Evolutionary conservation across 1,284 basidiomycete genomes (phyloP), one percentile per base, ranked within the genome.

Genomic region (Singerocomus inundabilis): DNA sequence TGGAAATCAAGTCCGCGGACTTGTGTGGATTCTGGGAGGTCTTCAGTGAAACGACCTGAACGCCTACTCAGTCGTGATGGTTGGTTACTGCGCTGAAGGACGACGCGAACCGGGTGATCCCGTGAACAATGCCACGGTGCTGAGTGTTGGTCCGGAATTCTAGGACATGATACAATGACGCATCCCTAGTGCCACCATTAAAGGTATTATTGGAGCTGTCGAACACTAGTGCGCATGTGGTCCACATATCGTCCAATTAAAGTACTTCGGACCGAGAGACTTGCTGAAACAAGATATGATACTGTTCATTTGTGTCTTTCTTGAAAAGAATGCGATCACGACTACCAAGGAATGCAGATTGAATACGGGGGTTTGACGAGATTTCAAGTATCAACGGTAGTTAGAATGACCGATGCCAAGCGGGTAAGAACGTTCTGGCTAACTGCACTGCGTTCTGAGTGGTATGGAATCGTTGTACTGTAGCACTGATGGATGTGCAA

Each of bases 371-470:
- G 31, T 29, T 49, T 28, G 2, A 13, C 24, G 18, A 36, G 36
- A 15, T 39, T 48, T 46, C 60, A 60, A 11, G 42, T 40, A 36
- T 58, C 57, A n/a, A 42, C 25, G 30, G 28, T 16, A 10, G 57
- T 39, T 15, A 55, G 39, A 28, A 44, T 18, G 21, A 55, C 50
- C 24, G 58, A 46, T 6, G 29, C 55, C 34, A 58, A 25, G 29
- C 39, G 48, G 16, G 12, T 11, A 30, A 59, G 45, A 35, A 62
- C 46, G 7, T 54, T 59, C 34, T 52, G 52, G 7, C 11, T 41
- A 26, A 57, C 45, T 21, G 57, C 56, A 33, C 57, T 58, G 37
- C 53, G 58, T 16, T 57, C 66, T 65, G 25, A 6, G 18, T 38
- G 42, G 9, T 8, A 47, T 44, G 13, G 40, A 24, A 33, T 32